Percentiles rank a stretch among this genome's conserved stretches.
These are phyloP conservation scores for Monosporozyma solicola DNA, from an alignment of 805 yeast species.

Conservation along the genomic window DNA sequence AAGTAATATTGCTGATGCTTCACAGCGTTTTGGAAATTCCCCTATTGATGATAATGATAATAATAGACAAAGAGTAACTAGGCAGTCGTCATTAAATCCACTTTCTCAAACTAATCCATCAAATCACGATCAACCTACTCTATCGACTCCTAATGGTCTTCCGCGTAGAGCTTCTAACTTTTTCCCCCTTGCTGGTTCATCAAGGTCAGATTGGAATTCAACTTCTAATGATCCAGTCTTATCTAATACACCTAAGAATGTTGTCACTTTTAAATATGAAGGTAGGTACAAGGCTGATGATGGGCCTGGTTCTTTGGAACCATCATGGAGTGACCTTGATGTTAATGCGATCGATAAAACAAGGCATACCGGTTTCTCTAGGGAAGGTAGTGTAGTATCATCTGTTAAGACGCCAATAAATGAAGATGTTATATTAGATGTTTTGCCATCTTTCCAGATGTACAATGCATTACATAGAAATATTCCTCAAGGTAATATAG, in stretches of 20 bases:
- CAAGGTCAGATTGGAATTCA: not conserved
- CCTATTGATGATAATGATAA: not conserved
- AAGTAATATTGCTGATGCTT: not conserved
- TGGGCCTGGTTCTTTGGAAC: not conserved
- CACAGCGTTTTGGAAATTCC: not conserved
- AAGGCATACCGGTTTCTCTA: slow-evolving; percentile 2
- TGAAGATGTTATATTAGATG: slow-evolving; percentile 13
- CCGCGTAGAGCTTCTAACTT: not conserved
- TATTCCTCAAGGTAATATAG: slow-evolving; percentile 18
- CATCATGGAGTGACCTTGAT: not conserved
- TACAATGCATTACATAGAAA: slow-evolving; percentile 21
- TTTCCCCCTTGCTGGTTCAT: not conserved
- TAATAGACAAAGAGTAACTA: not conserved
- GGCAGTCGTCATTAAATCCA: not conserved
- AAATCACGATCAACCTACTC: not conserved
- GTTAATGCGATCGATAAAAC: not conserved
- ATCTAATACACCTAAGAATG: not conserved
- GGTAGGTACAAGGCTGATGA: not conserved
- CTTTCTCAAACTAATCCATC: not conserved
- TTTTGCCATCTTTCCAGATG: slow-evolving; percentile 23
- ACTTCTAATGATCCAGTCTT: not conserved
- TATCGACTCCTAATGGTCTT: not conserved
- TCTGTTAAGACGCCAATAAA: not conserved
- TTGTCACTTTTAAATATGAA: not conserved
- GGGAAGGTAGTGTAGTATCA: not conserved